Evolutionary conservation across 1,284 basidiomycete genomes (phyloP).

Genomic region (Naganishia sp.): DNA sequence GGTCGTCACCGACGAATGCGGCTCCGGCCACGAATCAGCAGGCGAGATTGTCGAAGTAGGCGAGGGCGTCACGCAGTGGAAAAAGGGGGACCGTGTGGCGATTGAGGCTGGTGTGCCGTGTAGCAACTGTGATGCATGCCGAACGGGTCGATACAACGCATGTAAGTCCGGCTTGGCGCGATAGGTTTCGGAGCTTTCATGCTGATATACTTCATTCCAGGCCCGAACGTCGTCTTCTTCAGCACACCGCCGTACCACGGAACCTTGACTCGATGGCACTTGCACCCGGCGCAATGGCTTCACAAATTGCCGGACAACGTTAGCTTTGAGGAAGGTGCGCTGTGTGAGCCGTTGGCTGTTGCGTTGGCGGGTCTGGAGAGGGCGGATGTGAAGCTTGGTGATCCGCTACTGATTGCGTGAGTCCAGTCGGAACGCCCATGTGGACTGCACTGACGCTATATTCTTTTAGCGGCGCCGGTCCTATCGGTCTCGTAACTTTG

Average conservation of each 20-base stretch:
- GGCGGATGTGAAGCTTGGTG: conserved; percentile 56
- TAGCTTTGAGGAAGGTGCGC: conserved; percentile 58
- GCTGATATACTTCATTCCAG: conserved; percentile 33
- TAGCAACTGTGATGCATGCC: conserved; percentile 57
- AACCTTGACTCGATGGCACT: conserved; percentile 57
- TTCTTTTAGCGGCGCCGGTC: conserved; percentile 54
- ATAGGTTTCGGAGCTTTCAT: too few species aligned
- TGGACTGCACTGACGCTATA: neutral
- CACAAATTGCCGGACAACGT: conserved; percentile 58
- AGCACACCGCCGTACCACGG: conserved; percentile 58
- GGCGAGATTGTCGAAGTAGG: conserved; percentile 57
- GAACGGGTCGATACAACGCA: conserved; percentile 59
- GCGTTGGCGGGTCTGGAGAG: conserved; percentile 59
- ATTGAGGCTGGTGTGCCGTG: conserved; percentile 60
- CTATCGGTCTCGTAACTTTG: conserved; percentile 59
- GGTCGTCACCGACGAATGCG: conserved; percentile 54
- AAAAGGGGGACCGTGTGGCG: conserved; percentile 56
- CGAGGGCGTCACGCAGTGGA: conserved; percentile 50
- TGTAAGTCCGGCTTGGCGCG: conserved; percentile 43
- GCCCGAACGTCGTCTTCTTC: conserved; percentile 57
- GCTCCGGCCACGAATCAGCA: conserved; percentile 55
- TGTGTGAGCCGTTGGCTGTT: conserved; percentile 59
- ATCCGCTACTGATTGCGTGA: conserved; percentile 56
- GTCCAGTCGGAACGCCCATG: conserved; percentile 21
- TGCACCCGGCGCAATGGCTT: conserved; percentile 60